Percentiles rank a stretch among this genome's conserved stretches.
phyloP scores from a whole-genome alignment of 2,329 filamentous ascomycete species.

The Fusarium gaditjirri region DNA sequence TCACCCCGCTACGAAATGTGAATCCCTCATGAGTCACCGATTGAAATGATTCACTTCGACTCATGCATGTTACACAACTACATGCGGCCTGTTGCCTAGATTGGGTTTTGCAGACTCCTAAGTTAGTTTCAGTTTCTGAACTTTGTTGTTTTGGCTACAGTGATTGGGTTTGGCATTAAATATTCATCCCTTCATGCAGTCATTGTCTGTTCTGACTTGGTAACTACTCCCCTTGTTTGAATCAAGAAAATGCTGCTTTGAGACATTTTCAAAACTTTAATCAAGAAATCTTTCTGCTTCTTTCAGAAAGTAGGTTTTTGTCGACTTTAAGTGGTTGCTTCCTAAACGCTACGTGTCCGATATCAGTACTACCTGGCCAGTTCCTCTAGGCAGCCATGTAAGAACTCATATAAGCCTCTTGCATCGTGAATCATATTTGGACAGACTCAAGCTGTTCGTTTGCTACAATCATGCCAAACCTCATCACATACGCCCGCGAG shows the following conservation, averaged over 20 bases:
- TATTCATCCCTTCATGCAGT: neutral
- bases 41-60: neutral
- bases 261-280: neutral
- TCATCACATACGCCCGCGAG: neutral
- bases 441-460: fast-evolving
- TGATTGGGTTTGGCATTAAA: neutral
- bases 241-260: neutral
- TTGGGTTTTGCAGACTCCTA: fast-evolving
- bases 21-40: neutral
- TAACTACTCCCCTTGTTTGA: too few species aligned
- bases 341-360: neutral
- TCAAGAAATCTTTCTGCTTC: fast-evolving
- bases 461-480: neutral
- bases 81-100: neutral
- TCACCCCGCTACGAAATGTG: neutral
- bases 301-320: too few species aligned
- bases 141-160: too few species aligned
- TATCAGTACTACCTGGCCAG: neutral
- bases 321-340: fast-evolving
- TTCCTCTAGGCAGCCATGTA: neutral
- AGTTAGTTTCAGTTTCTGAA: fast-evolving
- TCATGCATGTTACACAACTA: neutral
- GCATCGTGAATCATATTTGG: neutral
- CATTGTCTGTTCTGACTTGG: too few species aligned
- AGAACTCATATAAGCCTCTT: neutral